Evolutionary conservation across 805 yeast species (phyloP).

Genomic region (Monosporozyma solicola): DNA sequence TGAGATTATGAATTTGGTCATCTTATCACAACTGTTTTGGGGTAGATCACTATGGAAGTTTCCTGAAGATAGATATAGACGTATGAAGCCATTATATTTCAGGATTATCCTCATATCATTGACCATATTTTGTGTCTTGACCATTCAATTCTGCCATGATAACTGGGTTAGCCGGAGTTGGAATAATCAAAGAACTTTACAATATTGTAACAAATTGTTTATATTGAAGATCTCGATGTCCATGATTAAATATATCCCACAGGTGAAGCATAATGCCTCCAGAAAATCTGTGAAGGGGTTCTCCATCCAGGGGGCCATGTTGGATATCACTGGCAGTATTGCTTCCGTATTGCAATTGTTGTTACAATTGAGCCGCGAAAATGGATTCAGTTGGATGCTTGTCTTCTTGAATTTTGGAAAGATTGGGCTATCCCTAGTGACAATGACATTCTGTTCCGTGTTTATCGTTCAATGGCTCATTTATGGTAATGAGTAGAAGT

Average conservation of each 20-base stretch:
- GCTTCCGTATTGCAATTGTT: slow-evolving; percentile 25
- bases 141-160: slow-evolving; percentile 10
- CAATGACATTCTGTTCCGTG: slow-evolving; percentile 31
- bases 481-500: slow-evolving; percentile 5
- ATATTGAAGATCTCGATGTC: slow-evolving; percentile 40
- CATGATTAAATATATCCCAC: slow-evolving; percentile 59
- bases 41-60: slow-evolving; percentile 33
- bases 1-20: slow-evolving; percentile 31
- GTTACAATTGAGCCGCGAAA: slow-evolving; percentile 15
- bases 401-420: slow-evolving; percentile 33
- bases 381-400: slow-evolving; percentile 14
- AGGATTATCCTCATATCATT: slow-evolving; percentile 14
- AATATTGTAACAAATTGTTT: slow-evolving; percentile 21
- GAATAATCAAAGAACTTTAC: slow-evolving; percentile 16
- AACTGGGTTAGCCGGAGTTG: slow-evolving; percentile 7
- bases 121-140: slow-evolving; percentile 8
- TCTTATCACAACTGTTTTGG: slow-evolving; percentile 34
- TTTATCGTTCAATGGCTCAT: slow-evolving; percentile 33
- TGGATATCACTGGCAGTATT: slow-evolving; percentile 33
- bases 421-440: slow-evolving; percentile 33
- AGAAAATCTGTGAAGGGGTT: slow-evolving; percentile 81
- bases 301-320: slow-evolving; percentile 47
- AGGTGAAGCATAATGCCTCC: slow-evolving; percentile 67
- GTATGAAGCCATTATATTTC: slow-evolving; percentile 20
- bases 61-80: slow-evolving; percentile 13